phyloP scores from a whole-genome alignment of 768 basidiomycete species.

The Termitomyces sp. region DNA sequence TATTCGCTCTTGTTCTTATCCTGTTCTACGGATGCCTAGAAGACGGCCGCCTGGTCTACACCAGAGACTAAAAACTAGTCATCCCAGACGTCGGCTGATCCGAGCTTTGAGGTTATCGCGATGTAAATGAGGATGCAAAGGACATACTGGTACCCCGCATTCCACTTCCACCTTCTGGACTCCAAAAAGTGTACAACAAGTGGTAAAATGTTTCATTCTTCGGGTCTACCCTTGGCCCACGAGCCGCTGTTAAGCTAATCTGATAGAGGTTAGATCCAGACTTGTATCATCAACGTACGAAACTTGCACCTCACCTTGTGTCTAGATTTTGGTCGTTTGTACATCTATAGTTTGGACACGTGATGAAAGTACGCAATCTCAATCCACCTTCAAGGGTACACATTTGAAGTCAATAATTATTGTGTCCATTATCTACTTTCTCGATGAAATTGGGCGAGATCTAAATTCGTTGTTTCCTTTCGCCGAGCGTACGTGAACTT shows the following conservation, averaged over 20 bases:
- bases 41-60: conserved; percentile 40
- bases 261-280: conserved; percentile 21
- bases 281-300: conserved; percentile 18
- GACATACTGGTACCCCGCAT: conserved; percentile 23
- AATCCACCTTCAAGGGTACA: conserved; percentile 44
- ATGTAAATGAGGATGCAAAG: not conserved
- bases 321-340: not conserved
- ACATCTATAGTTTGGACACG: not conserved
- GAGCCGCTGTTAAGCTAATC: no score
- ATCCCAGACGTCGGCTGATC: conserved; percentile 45
- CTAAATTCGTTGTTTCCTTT: conserved; percentile 30
- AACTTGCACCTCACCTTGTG: conserved; percentile 18
- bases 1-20: conserved; percentile 25
- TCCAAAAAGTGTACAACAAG: conserved; percentile 24
- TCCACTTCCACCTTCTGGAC: conserved; percentile 25
- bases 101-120: not conserved
- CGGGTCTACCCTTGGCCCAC: conserved; percentile 28
- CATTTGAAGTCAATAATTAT: no score
- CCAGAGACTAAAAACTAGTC: conserved; percentile 38
- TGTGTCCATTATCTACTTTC: conserved; percentile 32
- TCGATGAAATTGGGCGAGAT: conserved; percentile 51
- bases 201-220: conserved; percentile 30
- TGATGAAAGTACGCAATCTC: conserved; percentile 27
- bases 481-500: no score
- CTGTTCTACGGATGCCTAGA: conserved; percentile 40